These are phyloP conservation scores for Plasmopara viticola DNA, from an alignment of 352 stramenopile genomes.

Conservation along the genomic window DNA sequence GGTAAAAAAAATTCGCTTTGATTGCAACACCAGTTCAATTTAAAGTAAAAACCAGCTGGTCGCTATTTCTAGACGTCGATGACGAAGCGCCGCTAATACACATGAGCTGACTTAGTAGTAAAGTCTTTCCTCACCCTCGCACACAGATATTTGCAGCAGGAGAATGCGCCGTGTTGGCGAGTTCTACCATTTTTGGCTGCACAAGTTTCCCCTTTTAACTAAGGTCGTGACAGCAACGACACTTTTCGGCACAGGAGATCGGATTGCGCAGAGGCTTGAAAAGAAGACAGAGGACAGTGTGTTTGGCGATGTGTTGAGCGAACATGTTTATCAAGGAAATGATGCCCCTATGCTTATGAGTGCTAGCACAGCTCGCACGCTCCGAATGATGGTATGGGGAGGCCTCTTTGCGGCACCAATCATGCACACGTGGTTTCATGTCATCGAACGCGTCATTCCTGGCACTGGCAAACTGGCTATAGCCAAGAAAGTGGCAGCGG, in stretches of 20 bases:
- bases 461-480: conserved; percentile 18
- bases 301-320: conserved; percentile 10
- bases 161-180: conserved; percentile 22
- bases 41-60: no score
- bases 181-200: conserved; percentile 40
- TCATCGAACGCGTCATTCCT: conserved; percentile 50
- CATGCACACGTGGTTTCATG: conserved; percentile 85
- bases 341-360: no score
- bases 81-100: no score
- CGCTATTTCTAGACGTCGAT: no score
- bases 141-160: no score
- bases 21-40: no score
- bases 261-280: conserved; percentile 36
- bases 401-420: conserved; percentile 71
- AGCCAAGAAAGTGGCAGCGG: conserved; percentile 31
- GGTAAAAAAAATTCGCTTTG: no score
- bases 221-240: conserved; percentile 44
- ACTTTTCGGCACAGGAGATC: conserved; percentile 47
- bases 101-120: no score
- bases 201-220: conserved; percentile 42
- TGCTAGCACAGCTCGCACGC: conserved; percentile 27
- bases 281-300: conserved; percentile 2
- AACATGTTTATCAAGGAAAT: not conserved
- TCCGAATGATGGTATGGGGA: conserved; percentile 76
- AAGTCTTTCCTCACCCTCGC: no score